Evolutionary conservation across 225 moss, liverwort and hornwort species (phyloP).

Genomic region (Neckera pumila): DNA sequence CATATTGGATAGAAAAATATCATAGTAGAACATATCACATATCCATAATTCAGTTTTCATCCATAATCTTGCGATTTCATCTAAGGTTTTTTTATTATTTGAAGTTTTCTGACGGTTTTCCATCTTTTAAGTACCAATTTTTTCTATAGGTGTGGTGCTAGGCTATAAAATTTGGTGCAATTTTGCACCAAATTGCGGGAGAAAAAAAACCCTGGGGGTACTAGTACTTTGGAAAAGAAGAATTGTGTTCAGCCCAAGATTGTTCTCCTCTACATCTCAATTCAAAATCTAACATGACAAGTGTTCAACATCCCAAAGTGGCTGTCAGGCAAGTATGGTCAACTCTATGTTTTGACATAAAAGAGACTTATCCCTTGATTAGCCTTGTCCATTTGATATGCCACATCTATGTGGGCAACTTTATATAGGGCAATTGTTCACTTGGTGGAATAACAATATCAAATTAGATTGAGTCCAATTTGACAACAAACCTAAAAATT

Average conservation of each 20-base stretch:
- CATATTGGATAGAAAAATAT: too few species aligned
- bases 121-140: too few species aligned
- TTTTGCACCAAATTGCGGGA: too few species aligned
- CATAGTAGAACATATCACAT: too few species aligned
- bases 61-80: too few species aligned
- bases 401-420: accelerated
- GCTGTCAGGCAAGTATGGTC: accelerated
- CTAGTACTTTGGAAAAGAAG: background rate
- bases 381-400: background rate
- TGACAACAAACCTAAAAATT: background rate
- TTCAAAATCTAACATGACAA: accelerated
- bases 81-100: too few species aligned
- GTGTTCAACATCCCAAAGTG: accelerated
- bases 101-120: too few species aligned
- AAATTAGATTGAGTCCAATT: accelerated
- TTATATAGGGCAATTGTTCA: background rate
- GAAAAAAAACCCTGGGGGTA: too few species aligned
- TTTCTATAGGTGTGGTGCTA: too few species aligned
- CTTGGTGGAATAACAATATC: accelerated
- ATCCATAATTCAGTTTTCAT: too few species aligned
- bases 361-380: background rate
- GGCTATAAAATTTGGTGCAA: too few species aligned
- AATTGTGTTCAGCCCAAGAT: background rate
- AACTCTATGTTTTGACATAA: background rate
- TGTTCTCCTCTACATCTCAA: accelerated